Percentiles rank a stretch among this genome's conserved stretches.
These are phyloP conservation scores for Passiflora organensis DNA, from an alignment of 345 rosid species.

Conservation along the genomic window DNA sequence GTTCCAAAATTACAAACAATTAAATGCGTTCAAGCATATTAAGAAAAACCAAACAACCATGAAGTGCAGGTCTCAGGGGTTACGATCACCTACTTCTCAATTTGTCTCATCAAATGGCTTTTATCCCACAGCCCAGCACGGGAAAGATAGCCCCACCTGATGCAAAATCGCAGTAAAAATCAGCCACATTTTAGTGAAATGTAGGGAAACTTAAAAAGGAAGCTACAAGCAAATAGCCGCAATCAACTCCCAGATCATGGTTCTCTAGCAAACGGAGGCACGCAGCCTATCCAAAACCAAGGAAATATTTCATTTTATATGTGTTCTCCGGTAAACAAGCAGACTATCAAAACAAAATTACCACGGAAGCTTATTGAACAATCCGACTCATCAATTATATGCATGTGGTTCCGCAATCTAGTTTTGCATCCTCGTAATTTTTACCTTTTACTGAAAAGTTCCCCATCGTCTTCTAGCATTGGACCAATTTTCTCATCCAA, in stretches of 20 bases:
- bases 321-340: too few relatives aligned
- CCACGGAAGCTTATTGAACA: too few relatives aligned
- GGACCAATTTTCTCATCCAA: slow-evolving; percentile 84
- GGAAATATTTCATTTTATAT: neutral
- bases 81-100: slow-evolving; percentile 58
- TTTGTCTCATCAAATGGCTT: slow-evolving; percentile 95
- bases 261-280: neutral
- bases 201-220: neutral
- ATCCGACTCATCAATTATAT: neutral
- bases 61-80: neutral
- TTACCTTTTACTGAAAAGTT: slow-evolving; percentile 81
- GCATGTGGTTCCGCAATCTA: neutral
- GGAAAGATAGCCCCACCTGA: slow-evolving; percentile 94
- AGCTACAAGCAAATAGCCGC: neutral
- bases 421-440: neutral
- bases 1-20: slow-evolving; percentile 4
- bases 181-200: neutral
- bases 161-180: slow-evolving; percentile 5
- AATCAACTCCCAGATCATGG: neutral
- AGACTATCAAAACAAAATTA: too few relatives aligned
- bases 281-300: neutral
- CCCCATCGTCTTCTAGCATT: slow-evolving; percentile 82
- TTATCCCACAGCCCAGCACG: slow-evolving; percentile 96
- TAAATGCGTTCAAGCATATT: too few relatives aligned
- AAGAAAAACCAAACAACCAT: too few relatives aligned